phyloP scores from a whole-genome alignment of 306 rosid genomes.

The Fagus sylvatica region DNA sequence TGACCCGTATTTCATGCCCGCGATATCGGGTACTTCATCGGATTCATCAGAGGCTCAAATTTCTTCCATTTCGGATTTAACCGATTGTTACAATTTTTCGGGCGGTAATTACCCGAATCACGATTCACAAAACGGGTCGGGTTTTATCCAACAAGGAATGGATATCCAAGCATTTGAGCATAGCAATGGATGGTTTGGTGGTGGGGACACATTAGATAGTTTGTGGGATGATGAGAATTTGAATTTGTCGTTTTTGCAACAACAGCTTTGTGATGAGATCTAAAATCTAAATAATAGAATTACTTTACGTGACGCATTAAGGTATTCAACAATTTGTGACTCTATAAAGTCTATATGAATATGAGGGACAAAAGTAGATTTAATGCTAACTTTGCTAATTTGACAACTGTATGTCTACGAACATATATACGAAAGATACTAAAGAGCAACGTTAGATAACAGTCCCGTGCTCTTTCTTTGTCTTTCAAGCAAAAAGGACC shows the following conservation, averaged over 20 bases:
- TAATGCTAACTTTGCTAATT: not conserved
- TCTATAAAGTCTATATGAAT: not conserved
- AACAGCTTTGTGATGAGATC: conserved; percentile 39
- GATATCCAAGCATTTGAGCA: conserved; percentile 22
- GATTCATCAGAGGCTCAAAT: conserved; percentile 32
- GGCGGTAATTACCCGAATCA: not conserved
- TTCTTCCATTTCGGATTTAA: conserved; percentile 34
- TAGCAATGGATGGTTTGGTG: conserved; percentile 30
- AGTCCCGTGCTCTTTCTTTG: not conserved
- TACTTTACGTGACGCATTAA: conserved; percentile 45
- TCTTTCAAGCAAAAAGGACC: not conserved
- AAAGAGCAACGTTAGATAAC: not conserved
- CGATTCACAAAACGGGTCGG: conserved; percentile 21
- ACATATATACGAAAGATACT: not conserved
- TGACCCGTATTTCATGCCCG: conserved; percentile 11
- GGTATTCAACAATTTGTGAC: not conserved
- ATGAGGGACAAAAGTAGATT: not conserved
- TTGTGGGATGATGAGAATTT: conserved; percentile 75
- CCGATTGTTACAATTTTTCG: conserved; percentile 12
- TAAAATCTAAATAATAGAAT: conserved; percentile 22
- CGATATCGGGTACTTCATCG: conserved; percentile 13
- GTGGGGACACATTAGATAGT: conserved; percentile 43
- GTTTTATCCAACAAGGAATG: not conserved
- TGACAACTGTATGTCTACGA: not conserved
- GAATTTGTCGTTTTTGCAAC: conserved; percentile 60